Conservation (phyloP, 371 early-diverging fungal genomes). For the Mucor irregularis region DNA sequence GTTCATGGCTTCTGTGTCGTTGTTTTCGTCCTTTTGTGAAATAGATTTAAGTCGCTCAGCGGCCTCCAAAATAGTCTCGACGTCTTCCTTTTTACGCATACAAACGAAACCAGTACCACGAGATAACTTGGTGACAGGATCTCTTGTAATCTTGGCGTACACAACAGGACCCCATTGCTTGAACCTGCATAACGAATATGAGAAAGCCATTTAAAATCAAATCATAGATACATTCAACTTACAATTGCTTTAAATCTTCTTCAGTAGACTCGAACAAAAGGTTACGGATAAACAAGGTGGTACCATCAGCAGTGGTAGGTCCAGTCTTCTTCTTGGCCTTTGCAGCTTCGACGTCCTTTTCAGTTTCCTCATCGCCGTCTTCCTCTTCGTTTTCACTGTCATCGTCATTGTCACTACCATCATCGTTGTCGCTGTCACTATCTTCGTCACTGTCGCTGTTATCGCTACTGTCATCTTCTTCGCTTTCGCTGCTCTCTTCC, state of each 20-base stretch:
- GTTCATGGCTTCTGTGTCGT: constrained; percentile 30
- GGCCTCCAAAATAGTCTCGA: constrained; percentile 71
- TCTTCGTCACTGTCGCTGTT: constrained; percentile 31
- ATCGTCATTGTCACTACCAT: constrained; percentile 36
- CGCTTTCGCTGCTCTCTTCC: constrained; percentile 15
- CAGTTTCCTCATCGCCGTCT: constrained; percentile 45
- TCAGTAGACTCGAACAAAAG: constrained; percentile 87
- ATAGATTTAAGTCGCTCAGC: constrained; percentile 58
- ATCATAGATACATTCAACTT: constrained; percentile 33
- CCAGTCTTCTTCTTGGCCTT: constrained; percentile 22
- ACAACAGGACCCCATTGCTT: constrained; percentile 75
- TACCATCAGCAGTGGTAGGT: constrained; percentile 59
- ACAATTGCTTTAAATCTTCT: constrained; percentile 74
- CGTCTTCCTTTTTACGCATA: constrained; percentile 73
- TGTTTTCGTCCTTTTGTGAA: constrained; percentile 41
- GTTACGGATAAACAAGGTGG: constrained; percentile 92
- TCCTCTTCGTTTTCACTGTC: constrained; percentile 44
- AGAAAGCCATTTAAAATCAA: not conserved
- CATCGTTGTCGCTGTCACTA: constrained; percentile 40
- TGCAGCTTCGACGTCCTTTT: constrained; percentile 28
- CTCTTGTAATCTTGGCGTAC: constrained; percentile 84
- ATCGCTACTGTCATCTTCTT: constrained; percentile 41
- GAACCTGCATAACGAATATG: constrained; percentile 31
- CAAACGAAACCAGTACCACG: constrained; percentile 94
- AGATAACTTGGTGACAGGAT: constrained; percentile 76